phyloP scores from a whole-genome alignment of 345 rosid species.

The Trapa bicornis region DNA sequence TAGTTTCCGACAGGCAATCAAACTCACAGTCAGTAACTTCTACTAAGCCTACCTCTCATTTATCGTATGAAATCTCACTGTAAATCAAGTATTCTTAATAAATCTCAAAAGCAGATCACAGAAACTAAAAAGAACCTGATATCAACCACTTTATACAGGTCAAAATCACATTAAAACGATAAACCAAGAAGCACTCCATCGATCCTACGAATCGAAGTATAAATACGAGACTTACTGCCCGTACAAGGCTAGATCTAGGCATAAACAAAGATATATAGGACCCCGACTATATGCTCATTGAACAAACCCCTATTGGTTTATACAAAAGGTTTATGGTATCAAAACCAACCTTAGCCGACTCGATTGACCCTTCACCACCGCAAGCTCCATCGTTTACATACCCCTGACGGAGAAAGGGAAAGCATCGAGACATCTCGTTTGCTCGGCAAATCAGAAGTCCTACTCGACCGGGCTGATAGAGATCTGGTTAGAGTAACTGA shows the following conservation, averaged over 20 bases:
- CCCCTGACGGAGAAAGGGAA: conserved; percentile 29
- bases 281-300: neutral
- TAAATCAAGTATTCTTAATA: neutral
- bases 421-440: conserved; percentile 16
- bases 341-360: conserved; percentile 60
- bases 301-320: neutral
- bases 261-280: neutral
- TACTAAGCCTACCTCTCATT: neutral
- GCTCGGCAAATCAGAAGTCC: neutral
- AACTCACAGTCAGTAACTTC: neutral
- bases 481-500: neutral
- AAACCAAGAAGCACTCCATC: neutral
- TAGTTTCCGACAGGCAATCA: neutral
- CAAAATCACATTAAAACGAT: neutral
- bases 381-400: conserved; percentile 23
- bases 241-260: neutral
- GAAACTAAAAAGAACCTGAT: neutral
- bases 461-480: neutral
- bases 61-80: neutral
- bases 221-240: neutral
- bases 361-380: conserved; percentile 17
- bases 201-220: neutral
- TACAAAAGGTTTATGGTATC: conserved; percentile 11
- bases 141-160: too few species aligned
- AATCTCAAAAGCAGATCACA: neutral